These are phyloP conservation scores for Phytophthora multivora DNA, from an alignment of 352 stramenopile genomes.

Conservation along the genomic window DNA sequence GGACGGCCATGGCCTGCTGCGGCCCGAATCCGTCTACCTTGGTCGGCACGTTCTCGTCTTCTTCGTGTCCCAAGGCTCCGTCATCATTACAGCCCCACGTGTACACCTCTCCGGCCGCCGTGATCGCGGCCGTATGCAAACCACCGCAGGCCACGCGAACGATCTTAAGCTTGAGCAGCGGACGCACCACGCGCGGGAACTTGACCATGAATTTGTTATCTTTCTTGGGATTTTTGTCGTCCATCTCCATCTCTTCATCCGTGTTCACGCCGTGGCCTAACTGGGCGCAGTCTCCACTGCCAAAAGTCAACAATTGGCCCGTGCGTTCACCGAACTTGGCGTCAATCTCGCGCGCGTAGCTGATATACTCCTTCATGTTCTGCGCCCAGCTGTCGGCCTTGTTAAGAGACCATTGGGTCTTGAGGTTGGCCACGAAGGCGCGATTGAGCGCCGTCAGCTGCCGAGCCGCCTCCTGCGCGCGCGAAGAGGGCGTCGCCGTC, in stretches of 20 bases:
- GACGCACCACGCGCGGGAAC: slow-evolving; percentile 59
- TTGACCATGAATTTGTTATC: slow-evolving; percentile 46
- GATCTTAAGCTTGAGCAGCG: slow-evolving; percentile 52
- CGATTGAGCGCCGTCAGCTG: slow-evolving; percentile 76
- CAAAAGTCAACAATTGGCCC: slow-evolving; percentile 83
- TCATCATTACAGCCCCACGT: slow-evolving; percentile 96
- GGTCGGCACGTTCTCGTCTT: slow-evolving; percentile 78
- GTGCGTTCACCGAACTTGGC: slow-evolving; percentile 67
- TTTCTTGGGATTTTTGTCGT: no score
- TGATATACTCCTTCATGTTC: slow-evolving; percentile 84
- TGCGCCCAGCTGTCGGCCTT: slow-evolving; percentile 64
- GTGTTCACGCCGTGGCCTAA: slow-evolving; percentile 88
- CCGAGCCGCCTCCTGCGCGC: slow-evolving; percentile 46
- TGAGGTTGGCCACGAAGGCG: slow-evolving; percentile 62
- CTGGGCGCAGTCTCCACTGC: slow-evolving; percentile 92
- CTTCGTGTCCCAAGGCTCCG: slow-evolving; percentile 87
- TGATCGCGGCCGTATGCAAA: slow-evolving; percentile 91
- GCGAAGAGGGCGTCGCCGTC: slow-evolving; percentile 25
- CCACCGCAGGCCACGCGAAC: slow-evolving; percentile 88
- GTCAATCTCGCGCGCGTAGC: slow-evolving; percentile 66
- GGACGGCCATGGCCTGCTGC: slow-evolving; percentile 42
- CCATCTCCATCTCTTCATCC: slow-evolving; percentile 65
- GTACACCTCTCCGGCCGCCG: slow-evolving; percentile 88
- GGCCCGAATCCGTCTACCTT: slow-evolving; percentile 67
- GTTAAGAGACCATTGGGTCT: slow-evolving; percentile 73